A percentile compares a stretch with the other conserved stretches of the same genome.
Conservation (phyloP, 1,139 yeast species). For the Yamadazyma diospyri region DNA sequence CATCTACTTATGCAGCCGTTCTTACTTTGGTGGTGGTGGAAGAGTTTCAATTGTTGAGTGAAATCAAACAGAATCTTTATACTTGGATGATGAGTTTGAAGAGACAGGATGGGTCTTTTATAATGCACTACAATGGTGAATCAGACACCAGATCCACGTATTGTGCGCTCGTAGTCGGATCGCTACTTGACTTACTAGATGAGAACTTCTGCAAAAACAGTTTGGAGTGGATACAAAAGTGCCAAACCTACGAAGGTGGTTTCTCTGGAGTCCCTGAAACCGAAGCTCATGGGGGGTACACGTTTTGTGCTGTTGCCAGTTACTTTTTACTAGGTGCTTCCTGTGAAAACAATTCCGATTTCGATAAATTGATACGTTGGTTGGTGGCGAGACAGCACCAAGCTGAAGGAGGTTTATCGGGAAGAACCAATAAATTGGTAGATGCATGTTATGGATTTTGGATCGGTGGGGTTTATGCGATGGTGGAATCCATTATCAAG, state of each 20-base stretch:
- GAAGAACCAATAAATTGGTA: constrained; percentile 88
- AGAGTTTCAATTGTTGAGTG: constrained; percentile 30
- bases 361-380: constrained; percentile 58
- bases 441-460: constrained; percentile 97
- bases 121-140: constrained; percentile 79
- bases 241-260: constrained; percentile 96
- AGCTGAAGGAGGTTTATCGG: constrained; percentile 82
- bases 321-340: constrained; percentile 38
- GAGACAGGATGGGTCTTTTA: constrained; percentile 66
- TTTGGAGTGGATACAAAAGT: constrained; percentile 56
- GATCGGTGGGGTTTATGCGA: constrained; percentile 79
- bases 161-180: constrained; percentile 77
- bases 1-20: constrained; percentile 79
- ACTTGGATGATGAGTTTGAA: constrained; percentile 68
- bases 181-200: constrained; percentile 60
- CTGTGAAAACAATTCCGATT: constrained; percentile 25
- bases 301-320: constrained; percentile 85
- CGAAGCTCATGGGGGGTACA: constrained; percentile 97
- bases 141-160: constrained; percentile 83
- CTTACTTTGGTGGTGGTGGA: constrained; percentile 57
- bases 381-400: constrained; percentile 61
- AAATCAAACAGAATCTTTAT: constrained; percentile 39
- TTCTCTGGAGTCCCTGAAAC: constrained; percentile 77
- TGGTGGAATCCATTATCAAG: constrained; percentile 52
- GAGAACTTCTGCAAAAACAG: constrained; percentile 56